Evolutionary conservation across 441 rosid species (phyloP).

Genomic region (Aquilaria agallochum): DNA sequence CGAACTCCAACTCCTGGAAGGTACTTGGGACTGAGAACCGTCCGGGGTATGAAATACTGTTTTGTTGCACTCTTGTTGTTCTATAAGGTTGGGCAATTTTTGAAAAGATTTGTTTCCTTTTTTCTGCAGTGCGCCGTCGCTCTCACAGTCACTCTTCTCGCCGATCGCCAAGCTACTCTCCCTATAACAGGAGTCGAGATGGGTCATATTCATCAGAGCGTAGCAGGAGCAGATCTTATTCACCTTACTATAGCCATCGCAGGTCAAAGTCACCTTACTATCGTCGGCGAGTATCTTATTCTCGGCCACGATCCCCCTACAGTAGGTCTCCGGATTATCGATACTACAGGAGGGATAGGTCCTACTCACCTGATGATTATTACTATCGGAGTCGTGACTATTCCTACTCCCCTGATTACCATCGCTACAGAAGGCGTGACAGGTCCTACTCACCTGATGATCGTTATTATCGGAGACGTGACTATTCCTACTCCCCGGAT

Average conservation of each 20-base stretch:
- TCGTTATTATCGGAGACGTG: conserved; percentile 21
- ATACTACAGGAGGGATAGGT: conserved; percentile 35
- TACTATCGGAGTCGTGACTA: conserved; percentile 36
- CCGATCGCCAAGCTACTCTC: conserved; percentile 45
- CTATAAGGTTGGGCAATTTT: neutral
- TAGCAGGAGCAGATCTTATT: conserved; percentile 32
- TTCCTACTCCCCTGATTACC: conserved; percentile 31
- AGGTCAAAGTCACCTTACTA: neutral
- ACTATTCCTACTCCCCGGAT: conserved; percentile 18
- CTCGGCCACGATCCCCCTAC: conserved; percentile 41
- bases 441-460: conserved; percentile 20
- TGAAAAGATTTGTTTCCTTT: neutral
- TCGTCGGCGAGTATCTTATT: conserved; percentile 31
- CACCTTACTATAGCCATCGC: conserved; percentile 20
- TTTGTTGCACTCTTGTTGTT: neutral
- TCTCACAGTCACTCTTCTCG: conserved; percentile 54
- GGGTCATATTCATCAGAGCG: conserved; percentile 26
- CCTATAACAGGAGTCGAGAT: conserved; percentile 21
- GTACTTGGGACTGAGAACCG: conserved; percentile 73
- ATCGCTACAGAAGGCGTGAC: conserved; percentile 16
- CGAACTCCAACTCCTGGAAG: conserved; percentile 95
- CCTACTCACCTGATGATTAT: conserved; percentile 42
- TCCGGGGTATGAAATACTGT: conserved; percentile 42
- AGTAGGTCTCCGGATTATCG: conserved; percentile 46
- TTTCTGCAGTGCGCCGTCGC: conserved; percentile 31